These are phyloP conservation scores for Solanum bulbocastanum DNA, from an alignment of 257 asterid species.

Conservation along the genomic window DNA sequence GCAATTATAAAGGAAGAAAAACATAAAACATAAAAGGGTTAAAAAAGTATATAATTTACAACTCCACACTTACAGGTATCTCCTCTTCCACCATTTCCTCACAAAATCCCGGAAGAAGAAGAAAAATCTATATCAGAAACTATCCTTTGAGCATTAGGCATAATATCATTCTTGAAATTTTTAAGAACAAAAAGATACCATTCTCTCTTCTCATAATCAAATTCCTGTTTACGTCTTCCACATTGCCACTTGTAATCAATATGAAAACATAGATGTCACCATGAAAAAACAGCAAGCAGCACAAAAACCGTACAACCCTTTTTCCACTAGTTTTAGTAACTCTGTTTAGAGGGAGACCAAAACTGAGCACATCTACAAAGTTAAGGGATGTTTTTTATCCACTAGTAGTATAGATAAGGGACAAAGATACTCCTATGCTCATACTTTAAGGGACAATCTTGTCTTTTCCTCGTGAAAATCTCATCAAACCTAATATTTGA, in stretches of 20 bases:
- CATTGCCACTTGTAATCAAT: not conserved
- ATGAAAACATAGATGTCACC: not conserved
- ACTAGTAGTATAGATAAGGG: not conserved
- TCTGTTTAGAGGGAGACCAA: not conserved
- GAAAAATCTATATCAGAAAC: not conserved
- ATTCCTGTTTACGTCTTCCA: not conserved
- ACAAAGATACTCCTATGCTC: not conserved
- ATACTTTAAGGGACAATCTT: not conserved
- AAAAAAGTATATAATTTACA: not conserved
- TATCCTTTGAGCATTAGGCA: not conserved
- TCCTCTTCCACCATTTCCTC: not conserved
- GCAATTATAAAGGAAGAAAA: not conserved
- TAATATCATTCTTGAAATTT: not conserved
- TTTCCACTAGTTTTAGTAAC: not conserved
- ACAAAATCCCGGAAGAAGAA: not conserved
- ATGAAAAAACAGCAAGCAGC: not conserved
- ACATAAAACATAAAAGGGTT: not conserved
- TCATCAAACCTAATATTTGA: not conserved
- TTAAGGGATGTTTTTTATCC: not conserved
- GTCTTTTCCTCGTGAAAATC: not conserved
- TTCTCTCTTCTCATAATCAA: not conserved
- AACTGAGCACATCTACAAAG: not conserved
- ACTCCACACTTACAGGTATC: not conserved
- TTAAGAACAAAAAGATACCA: not conserved
- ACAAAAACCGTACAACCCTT: not conserved